These are phyloP conservation scores for Nakazawaea wickerhamii DNA, from an alignment of 805 yeast genomes.

Conservation along the genomic window DNA sequence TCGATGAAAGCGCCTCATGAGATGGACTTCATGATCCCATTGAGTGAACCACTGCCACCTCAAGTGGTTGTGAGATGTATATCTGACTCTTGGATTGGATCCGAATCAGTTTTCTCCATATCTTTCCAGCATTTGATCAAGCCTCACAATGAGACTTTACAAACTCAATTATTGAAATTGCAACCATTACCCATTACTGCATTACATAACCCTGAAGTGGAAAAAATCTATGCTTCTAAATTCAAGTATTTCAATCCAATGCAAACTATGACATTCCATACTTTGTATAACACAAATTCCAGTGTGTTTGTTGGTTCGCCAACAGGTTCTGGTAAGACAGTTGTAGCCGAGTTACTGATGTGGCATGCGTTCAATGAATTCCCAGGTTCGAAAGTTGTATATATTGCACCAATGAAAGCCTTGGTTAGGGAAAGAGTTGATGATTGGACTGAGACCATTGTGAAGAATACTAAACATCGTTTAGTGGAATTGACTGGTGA, in stretches of 20 bases:
- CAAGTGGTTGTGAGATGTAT: conserved; percentile 76
- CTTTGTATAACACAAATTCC: conserved; percentile 71
- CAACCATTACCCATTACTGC: conserved; percentile 88
- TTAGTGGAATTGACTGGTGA: conserved; percentile 83
- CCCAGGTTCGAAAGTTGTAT: conserved; percentile 77
- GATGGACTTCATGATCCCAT: conserved; percentile 89
- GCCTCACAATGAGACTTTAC: conserved; percentile 82
- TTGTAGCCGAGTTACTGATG: conserved; percentile 93
- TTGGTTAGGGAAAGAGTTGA: conserved; percentile 78
- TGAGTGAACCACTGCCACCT: conserved; percentile 83
- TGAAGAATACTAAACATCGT: conserved; percentile 38
- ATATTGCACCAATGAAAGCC: conserved; percentile 89
- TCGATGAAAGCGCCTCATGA: conserved; percentile 55
- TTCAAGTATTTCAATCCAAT: conserved; percentile 93
- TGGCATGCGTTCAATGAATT: conserved; percentile 90
- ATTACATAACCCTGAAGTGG: conserved; percentile 60
- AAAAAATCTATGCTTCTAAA: conserved; percentile 56
- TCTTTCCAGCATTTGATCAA: conserved; percentile 87
- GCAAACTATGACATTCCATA: conserved; percentile 96
- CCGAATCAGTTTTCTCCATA: conserved; percentile 68
- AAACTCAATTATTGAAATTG: conserved; percentile 71
- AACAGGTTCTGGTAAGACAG: conserved; percentile 97
- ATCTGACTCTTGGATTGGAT: conserved; percentile 87
- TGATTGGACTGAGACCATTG: conserved; percentile 63
- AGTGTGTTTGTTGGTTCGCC: conserved; percentile 95